Base-by-base conservation (phyloP, 2,329 filamentous ascomycete genomes). In the Stromatinia cepivora region DNA sequence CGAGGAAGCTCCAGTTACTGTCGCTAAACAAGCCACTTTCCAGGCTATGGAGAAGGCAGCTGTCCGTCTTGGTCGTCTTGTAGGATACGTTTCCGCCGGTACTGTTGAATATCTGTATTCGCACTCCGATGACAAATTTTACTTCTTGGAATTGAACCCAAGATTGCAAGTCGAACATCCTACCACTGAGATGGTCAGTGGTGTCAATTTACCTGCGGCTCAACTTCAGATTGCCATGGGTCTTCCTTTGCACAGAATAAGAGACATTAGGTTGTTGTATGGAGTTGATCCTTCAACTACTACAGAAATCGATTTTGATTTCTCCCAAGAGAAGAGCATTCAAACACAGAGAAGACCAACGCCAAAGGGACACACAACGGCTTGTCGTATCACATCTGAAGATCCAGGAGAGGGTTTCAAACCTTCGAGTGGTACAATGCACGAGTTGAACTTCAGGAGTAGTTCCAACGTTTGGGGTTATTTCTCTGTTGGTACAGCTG, bases 401-500 rank as follows among this genome's bases (percentile, higher is more conserved):
- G 95, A 99, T 80, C 95, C 95, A 13, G 95, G 96, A 77, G 95
- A 99, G 85, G 95, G 95, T 66, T 99, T 99, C 89, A 99, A 99
- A 87, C 95, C 95, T 70, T 99, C 95, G 58, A 97, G 94, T 78
- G 95, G 95, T 88, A 97, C 94, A 66, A 96, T 99, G 88, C 95
- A 98, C 84, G 95, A 99, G 79, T 85, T 99, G 78, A 99, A 99
- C 86, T 99, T 99, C 88, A 89, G 95, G 79, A 96, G 92, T 84
- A 97, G 93, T 80, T 98, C 95, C 73, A 99, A 99, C 76, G 95
- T 98, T 69, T 99, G 95, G 95, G 95, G 95, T 86, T 99, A 99
- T 83, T 99, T 99, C 88, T 99, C 95, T 66, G 95, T 99, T 80
- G 92, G 94, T 84, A 95, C 94, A 13, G 90, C 93, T 69, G 94